Evolutionary conservation across 106 monocot species (phyloP), one percentile per base, ranked within the genome.

Genomic region (Amphibolis antarctica): DNA sequence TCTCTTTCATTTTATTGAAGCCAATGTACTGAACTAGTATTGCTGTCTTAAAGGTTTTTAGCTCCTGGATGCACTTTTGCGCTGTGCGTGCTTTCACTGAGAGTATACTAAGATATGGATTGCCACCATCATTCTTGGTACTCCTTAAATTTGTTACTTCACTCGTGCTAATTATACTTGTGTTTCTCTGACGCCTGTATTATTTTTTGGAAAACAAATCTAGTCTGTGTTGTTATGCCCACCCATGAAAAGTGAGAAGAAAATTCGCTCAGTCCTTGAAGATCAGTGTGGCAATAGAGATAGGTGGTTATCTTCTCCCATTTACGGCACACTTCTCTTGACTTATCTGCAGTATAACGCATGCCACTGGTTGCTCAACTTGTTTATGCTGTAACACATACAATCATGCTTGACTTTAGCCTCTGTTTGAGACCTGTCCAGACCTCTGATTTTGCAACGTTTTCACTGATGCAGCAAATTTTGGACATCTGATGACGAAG

Each of bases 51-150:
- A 73, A 96, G 96, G 96, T 96, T 53, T 96, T 96, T 68, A 87
- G 84, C 72, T 81, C 96, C 52, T 90, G 96, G 96, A 96, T 96
- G 90, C 96, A 96, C 70, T 96, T 96, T 61, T 96, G 86, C 73
- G 90, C 96, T 42, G 76, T 90, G 19, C 81, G 90, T 52, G 76
- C 84, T 5, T 96, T 96, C 76, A 73, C 71, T n/a, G 96, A 96
- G 78, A 96, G 96, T 78, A 96, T 96, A 68, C 90, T 96, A 25
- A 77, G 94, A 90, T 90, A 90, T 70, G 96, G 96, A 29, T 76
- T 96, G 46, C 96, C 96, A 5, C 90, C 96, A 63, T 78, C 83
- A 53, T 96, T 84, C 65, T 68, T 90, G 88, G 93, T 93, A 89
- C 19, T 13, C 29, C 23, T 18, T 47, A 5, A 18, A 64, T 6